Evolutionary conservation across 768 basidiomycete species (phyloP), one percentile per base, ranked within the genome.

Genomic region (Xanthoconium purpureum): DNA sequence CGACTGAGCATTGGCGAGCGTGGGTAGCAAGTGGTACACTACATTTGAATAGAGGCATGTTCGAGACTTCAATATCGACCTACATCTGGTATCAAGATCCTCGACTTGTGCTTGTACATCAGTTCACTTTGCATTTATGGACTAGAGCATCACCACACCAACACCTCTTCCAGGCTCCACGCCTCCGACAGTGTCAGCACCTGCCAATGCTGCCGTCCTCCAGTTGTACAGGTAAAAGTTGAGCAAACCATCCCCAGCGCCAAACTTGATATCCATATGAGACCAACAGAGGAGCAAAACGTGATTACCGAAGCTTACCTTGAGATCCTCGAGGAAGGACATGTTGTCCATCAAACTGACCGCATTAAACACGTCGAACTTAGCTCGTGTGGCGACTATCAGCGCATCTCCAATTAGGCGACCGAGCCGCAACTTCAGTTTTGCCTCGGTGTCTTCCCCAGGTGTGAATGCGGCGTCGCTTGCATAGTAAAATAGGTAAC

Each of bases 141-240:
- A 39, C 74, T 77, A 97, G 35, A 98, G 79, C 96, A 98, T 98
- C 38, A 98, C 94, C 17, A 98, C 85, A 4, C 92, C 94, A 50
- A 98, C 80, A 6, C 92, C 94, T 67, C 76, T 81, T 43, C 91
- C 91, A n/a, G 84, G 77, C n/a, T 78, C 70, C 28, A 65, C 69
- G 36, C 67, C 80, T 2, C 72, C 83, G n/a, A 79, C 75, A 13
- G 77, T 60, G 36, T 74, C 76, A 67, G 89, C 69, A 44, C 96
- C 95, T 38, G 91, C 85, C 54, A 98, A 75, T 3, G 84, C 80
- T 14, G 84, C 74, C 13, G 93, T 95, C 57, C 89, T 81, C 92
- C 94, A 99, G 73, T 99, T 99, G 76, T 97, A 98, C 55, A 95
- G 70, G 69, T 95, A 95, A 69, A 84, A 96, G 71, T 95, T 91